Percentiles rank a stretch among this genome's conserved stretches.
Evolutionary conservation across 257 asterid genomes (phyloP).

Genomic region (Nicotiana paniculata): DNA sequence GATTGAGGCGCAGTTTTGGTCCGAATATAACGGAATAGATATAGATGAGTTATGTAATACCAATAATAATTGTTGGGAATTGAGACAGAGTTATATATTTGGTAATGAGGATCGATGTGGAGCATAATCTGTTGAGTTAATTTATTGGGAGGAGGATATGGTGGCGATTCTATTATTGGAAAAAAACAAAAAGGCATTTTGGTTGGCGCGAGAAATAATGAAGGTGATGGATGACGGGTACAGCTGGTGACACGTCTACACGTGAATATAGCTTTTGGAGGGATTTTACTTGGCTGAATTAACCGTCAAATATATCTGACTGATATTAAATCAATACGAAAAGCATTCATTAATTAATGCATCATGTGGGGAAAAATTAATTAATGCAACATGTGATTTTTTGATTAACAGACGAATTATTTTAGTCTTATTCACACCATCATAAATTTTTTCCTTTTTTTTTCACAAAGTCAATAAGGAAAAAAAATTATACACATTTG

Average conservation of each 20-base stretch:
- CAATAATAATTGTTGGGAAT: not conserved
- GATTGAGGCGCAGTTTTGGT: not conserved
- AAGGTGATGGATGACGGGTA: not conserved
- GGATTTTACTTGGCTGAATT: not conserved
- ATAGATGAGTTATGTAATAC: not conserved
- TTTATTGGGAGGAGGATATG: constrained; percentile 3
- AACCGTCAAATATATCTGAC: not conserved
- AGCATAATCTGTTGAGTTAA: not conserved
- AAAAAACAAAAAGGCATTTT: constrained; percentile 15
- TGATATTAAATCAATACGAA: not conserved
- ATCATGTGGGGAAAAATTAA: not conserved
- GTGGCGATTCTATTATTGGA: constrained; percentile 5
- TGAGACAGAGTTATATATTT: not conserved
- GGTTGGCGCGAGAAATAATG: constrained; percentile 45
- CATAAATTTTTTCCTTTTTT: not conserved
- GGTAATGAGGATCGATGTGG: not conserved
- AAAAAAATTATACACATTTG: no score
- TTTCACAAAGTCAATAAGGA: not conserved
- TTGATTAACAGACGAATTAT: not conserved
- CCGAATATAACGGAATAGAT: not conserved
- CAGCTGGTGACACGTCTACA: constrained; percentile 29
- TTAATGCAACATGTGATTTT: no score
- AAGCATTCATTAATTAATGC: not conserved
- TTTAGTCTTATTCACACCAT: not conserved
- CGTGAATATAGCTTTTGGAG: not conserved